These are phyloP conservation scores for Gaeumannomyces sp. DNA, from an alignment of 2,329 filamentous ascomycete genomes.

Conservation along the genomic window DNA sequence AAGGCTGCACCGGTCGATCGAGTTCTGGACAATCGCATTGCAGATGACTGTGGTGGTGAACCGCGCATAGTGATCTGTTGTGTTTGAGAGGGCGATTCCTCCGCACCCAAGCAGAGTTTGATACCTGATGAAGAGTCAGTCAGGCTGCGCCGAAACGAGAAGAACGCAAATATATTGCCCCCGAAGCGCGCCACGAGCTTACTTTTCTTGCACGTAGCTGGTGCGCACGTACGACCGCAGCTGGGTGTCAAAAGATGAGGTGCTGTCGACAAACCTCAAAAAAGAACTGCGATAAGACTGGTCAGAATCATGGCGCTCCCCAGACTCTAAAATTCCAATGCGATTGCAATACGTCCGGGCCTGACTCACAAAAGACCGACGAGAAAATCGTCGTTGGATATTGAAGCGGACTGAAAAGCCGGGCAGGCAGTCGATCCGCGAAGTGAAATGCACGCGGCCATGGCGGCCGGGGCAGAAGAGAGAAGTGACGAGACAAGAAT, in stretches of 20 bases:
- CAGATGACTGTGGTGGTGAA: constrained; percentile 91
- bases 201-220: constrained; percentile 74
- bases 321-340: no score
- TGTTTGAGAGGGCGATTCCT: constrained; percentile 69
- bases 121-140: constrained; percentile 54
- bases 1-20: constrained; percentile 62
- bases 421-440: constrained; percentile 63
- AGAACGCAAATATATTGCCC: neutral
- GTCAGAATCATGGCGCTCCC: neutral
- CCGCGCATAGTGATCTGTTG: constrained; percentile 79
- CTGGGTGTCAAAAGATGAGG: constrained; percentile 68
- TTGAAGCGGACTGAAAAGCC: constrained; percentile 63
- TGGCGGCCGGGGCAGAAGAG: constrained; percentile 29
- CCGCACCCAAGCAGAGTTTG: constrained; percentile 73
- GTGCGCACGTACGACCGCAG: constrained; percentile 67
- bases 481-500: constrained; percentile 20
- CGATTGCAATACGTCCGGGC: neutral
- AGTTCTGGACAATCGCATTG: constrained; percentile 91
- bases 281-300: constrained; percentile 59
- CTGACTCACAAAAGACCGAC: constrained; percentile 57
- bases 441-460: constrained; percentile 57
- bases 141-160: neutral
- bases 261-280: constrained; percentile 71
- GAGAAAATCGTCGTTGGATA: constrained; percentile 57
- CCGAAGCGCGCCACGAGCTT: constrained; percentile 26